phyloP scores from a whole-genome alignment of 257 asterid genomes.

The Lycium barbarum region DNA sequence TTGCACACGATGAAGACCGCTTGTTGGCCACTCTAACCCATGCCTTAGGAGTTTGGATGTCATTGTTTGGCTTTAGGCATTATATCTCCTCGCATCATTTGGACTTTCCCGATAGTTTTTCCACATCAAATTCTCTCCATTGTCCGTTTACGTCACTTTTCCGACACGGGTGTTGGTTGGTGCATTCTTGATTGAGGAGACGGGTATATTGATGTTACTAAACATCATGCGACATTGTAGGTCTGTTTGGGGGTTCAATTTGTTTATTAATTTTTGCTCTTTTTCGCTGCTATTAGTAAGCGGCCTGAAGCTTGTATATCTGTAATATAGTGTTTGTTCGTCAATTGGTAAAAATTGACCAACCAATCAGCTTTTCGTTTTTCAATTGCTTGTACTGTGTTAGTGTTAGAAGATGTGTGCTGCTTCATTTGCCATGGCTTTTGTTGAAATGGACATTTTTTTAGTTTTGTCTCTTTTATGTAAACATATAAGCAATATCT shows the following conservation, averaged over 20 bases:
- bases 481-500: background rate
- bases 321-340: conserved; percentile 28
- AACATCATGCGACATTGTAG: background rate
- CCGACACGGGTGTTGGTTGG: background rate
- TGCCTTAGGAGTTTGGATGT: background rate
- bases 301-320: conserved; percentile 24
- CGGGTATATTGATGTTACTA: conserved; percentile 25
- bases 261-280: background rate
- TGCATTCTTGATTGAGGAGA: background rate
- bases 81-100: background rate
- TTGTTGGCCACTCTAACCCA: background rate
- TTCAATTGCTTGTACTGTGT: conserved; percentile 21
- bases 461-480: background rate
- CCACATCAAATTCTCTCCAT: background rate
- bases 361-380: background rate
- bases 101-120: background rate
- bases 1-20: background rate
- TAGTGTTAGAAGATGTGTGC: conserved; percentile 13
- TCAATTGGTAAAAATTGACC: background rate
- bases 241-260: conserved; percentile 22
- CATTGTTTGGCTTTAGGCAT: background rate
- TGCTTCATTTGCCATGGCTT: conserved; percentile 5
- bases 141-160: background rate
- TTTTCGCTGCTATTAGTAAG: conserved; percentile 12
- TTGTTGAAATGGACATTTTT: background rate